Evolutionary conservation across 495 filamentous ascomycete species (phyloP).

Genomic region (Penicillium pancosmium): DNA sequence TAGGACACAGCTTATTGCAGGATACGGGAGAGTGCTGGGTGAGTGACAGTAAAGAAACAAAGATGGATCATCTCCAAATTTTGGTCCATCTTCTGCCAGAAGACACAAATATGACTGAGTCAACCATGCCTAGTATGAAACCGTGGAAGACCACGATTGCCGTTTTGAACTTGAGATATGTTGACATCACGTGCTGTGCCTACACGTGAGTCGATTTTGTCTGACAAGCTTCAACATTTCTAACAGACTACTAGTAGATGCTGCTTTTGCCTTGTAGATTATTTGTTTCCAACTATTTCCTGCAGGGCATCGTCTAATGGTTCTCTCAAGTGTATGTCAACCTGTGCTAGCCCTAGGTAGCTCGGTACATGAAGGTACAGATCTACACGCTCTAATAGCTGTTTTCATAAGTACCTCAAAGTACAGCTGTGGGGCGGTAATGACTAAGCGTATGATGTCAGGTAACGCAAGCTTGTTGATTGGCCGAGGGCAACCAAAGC

Average conservation of each 20-base stretch:
- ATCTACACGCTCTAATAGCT: background rate
- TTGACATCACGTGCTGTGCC: constrained; percentile 3
- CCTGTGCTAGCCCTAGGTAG: background rate
- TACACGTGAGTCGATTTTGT: background rate
- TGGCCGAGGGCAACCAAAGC: constrained; percentile 26
- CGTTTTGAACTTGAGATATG: background rate
- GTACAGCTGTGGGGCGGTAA: background rate
- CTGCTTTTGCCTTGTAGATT: too few relatives aligned
- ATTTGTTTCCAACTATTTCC: too few relatives aligned
- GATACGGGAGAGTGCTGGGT: too few relatives aligned
- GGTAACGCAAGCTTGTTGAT: constrained; percentile 25
- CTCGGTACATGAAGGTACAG: background rate
- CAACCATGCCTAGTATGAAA: background rate
- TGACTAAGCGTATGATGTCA: constrained; percentile 26
- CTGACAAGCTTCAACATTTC: too few relatives aligned
- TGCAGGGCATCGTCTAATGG: too few relatives aligned
- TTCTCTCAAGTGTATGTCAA: background rate
- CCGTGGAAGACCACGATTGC: background rate
- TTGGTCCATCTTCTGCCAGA: too few relatives aligned
- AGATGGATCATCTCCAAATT: too few relatives aligned
- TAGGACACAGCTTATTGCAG: too few relatives aligned
- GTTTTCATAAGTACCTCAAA: background rate
- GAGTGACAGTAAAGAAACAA: too few relatives aligned
- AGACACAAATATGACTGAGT: too few relatives aligned
- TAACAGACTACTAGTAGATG: too few relatives aligned